Percentiles rank a stretch among this genome's conserved stretches.
Evolutionary conservation across 495 filamentous ascomycete species (phyloP).

Genomic region (Astrocystis sublimbata): DNA sequence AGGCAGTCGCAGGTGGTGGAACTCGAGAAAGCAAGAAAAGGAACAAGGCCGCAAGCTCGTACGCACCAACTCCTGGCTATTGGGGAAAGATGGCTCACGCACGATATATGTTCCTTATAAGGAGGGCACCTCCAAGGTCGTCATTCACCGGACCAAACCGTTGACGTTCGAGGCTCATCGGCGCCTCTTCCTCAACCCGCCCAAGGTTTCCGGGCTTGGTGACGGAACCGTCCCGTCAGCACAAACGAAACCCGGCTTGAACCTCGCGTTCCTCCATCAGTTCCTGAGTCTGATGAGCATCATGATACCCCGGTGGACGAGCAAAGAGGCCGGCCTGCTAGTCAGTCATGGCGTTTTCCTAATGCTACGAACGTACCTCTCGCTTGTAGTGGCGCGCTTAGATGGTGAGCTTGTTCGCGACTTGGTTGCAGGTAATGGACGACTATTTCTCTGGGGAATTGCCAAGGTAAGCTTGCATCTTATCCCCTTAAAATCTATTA

Average conservation of each 20-base stretch:
- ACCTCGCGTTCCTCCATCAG: constrained; percentile 97
- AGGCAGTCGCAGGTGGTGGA: constrained; percentile 74
- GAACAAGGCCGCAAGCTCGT: constrained; percentile 77
- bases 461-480: constrained; percentile 55
- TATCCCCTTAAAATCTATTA: not conserved
- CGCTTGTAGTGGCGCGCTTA: constrained; percentile 84
- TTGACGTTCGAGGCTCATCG: constrained; percentile 96
- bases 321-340: constrained; percentile 90
- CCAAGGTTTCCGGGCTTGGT: constrained; percentile 70
- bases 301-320: constrained; percentile 93
- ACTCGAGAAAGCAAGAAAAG: constrained; percentile 67
- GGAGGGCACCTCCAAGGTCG: constrained; percentile 82
- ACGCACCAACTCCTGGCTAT: constrained; percentile 87
- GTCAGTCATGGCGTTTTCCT: constrained; percentile 86
- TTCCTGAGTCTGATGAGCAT: constrained; percentile 94
- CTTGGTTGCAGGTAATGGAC: constrained; percentile 90
- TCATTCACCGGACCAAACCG: constrained; percentile 87
- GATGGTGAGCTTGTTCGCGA: constrained; percentile 97
- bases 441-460: constrained; percentile 83
- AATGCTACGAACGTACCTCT: constrained; percentile 90
- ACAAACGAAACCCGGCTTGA: constrained; percentile 90
- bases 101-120: constrained; percentile 95
- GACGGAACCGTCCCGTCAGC: constrained; percentile 82
- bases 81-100: constrained; percentile 89
- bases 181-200: constrained; percentile 88